Evolutionary conservation across 306 rosid genomes (phyloP), one percentile per base, ranked within the genome.

Genomic region (Elaeagnus macrophylla): DNA sequence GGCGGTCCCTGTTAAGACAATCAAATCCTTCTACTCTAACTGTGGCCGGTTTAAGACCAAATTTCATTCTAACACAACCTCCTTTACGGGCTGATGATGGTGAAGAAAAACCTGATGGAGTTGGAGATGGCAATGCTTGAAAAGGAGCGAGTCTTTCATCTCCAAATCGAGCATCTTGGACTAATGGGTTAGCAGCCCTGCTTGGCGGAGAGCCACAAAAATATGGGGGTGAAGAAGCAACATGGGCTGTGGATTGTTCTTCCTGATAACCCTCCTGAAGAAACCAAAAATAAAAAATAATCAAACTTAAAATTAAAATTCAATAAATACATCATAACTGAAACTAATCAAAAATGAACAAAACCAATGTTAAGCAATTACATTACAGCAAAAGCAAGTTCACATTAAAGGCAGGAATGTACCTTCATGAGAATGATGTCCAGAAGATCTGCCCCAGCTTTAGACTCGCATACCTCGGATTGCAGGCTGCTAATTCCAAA

Each of bases 11-110:
- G 74, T 72, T 71, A 35, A 89, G 87, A 62, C 97, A 89, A 70
- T 86, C 84, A 43, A 91, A 91, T 60, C 97, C 97, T 66, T 91
- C 97, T 3, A 91, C 58, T 51, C 97, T 75, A n/a, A 86, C 88
- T 0, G 88, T 73, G 5, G 87, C 94, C 8, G 95, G 94, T 46
- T 76, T 70, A 68, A 83, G 85, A 17, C 89, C 93, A 35, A 82
- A 81, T 45, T 74, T 81, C 81, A 61, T 56, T 48, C 83, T 72
- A 16, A 76, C 86, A 63, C 90, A 81, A 8, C 88, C 73, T 60
- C 94, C 80, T 67, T 67, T 71, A 10, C 65, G 67, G 7, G 89
- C 32, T 25, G 32, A 25, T 25, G 32, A 25, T 25, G 32, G 32
- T 25, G 32, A 82, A 1, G 71, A 49, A 8, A 84, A 68, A 51